Percentiles rank a stretch among this genome's conserved stretches.
Evolutionary conservation across 1,284 basidiomycete genomes (phyloP).

Genomic region (Ustilago vetiveriae): DNA sequence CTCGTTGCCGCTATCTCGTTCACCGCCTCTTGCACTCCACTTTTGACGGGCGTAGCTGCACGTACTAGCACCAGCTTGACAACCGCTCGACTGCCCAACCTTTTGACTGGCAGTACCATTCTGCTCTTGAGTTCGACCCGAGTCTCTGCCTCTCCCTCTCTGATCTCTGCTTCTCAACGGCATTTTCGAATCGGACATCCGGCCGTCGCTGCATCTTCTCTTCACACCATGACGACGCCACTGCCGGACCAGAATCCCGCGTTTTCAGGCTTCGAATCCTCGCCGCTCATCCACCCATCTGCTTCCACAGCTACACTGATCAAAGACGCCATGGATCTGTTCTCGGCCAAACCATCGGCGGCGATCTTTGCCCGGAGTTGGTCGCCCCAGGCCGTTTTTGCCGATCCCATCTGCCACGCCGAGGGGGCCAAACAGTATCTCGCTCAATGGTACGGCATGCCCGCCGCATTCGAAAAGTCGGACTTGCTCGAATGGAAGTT

Average conservation of each 20-base stretch:
- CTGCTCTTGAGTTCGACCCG: background rate
- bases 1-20: background rate
- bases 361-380: conserved; percentile 75
- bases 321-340: conserved; percentile 68
- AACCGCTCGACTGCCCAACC: no score
- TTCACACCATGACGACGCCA: conserved; percentile 19
- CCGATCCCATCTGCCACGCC: conserved; percentile 67
- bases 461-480: conserved; percentile 73
- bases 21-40: background rate
- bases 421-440: conserved; percentile 22
- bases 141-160: background rate
- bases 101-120: no score
- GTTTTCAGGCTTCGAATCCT: conserved; percentile 4
- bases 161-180: background rate
- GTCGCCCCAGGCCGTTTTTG: conserved; percentile 73
- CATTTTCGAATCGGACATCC: conserved; percentile 20
- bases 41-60: no score
- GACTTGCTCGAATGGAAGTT: conserved; percentile 70
- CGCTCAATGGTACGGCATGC: conserved; percentile 74
- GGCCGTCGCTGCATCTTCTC: background rate
- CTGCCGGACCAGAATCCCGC: background rate
- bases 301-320: conserved; percentile 13
- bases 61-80: no score
- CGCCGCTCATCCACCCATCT: conserved; percentile 6
- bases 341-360: conserved; percentile 72